Evolutionary conservation across 2,329 filamentous ascomycete genomes (phyloP), one percentile per base, ranked within the genome.

Genomic region (Penicillium hordei): DNA sequence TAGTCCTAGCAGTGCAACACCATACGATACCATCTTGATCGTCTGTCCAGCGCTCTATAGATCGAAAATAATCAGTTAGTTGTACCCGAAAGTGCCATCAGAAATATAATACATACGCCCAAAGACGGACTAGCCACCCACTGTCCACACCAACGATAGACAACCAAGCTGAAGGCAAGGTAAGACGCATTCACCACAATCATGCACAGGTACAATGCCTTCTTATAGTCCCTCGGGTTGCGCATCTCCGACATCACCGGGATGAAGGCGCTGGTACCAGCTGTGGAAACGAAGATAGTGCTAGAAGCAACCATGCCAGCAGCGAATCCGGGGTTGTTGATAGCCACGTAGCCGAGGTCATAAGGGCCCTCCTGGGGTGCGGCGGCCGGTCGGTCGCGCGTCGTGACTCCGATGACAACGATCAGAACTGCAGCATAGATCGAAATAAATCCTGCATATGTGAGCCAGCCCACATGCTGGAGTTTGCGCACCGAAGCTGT

Each of bases 231-330:
- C 19, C 75, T 75, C 0, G 85, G 84, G 39, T 79, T 75, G 33
- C 73, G 75, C 84, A 88, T 88, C 72, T 88, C 86, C 0, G 81
- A 82, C 52, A 87, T 86, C 60, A 88, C 82, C 3, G 84, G 83
- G 3, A 88, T 71, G 66, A 86, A 87, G 3, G 82, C 82, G 1
- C 80, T 81, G 0, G 83, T 86, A 31, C 82, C 82, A 1, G 83
- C 82, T 4, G 78, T 79, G 2, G 82, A 82, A 52, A 81, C 79
- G 72, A 87, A 84, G 60, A 87, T 85, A 4, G 82, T 84, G 2
- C 78, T 78, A 0, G 79, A 78, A 38, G 83, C 82, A 0, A 80
- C 81, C 64, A 87, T 85, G 10, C 82, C 84, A 4, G 78, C 80
- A 1, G 81, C 79, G 65, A 87, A 87, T 10, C 76, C 79, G 0